phyloP scores from a whole-genome alignment of 2,329 filamentous ascomycete species.

The Pseudopyrenochaeta lycopersici region DNA sequence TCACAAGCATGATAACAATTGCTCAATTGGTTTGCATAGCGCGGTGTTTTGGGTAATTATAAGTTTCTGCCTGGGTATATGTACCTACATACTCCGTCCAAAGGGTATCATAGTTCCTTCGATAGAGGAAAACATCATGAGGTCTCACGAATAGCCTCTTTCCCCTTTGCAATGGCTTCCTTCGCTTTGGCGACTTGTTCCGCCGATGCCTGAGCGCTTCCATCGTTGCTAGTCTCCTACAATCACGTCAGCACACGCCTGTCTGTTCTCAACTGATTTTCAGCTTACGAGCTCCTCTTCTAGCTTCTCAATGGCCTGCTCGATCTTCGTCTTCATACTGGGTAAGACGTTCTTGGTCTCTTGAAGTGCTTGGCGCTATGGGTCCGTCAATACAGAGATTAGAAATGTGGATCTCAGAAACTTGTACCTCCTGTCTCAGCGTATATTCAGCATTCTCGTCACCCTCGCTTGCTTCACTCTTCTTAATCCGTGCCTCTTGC shows the following conservation, averaged over 20 bases:
- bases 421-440: conserved; percentile 82
- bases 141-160: conserved; percentile 48
- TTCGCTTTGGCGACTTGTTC: conserved; percentile 59
- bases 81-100: neutral
- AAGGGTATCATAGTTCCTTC: conserved; percentile 1
- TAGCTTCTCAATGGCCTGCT: conserved; percentile 74
- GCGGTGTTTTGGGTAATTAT: conserved; percentile 35
- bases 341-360: conserved; percentile 88
- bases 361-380: conserved; percentile 78
- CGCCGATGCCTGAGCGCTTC: conserved; percentile 46
- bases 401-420: neutral
- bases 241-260: conserved; percentile 6
- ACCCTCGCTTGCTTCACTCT: conserved; percentile 68
- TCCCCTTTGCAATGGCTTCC: conserved; percentile 51
- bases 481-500: conserved; percentile 76
- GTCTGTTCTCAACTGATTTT: neutral
- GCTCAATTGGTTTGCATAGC: conserved; percentile 40
- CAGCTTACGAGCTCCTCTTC: conserved; percentile 77
- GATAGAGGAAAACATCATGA: conserved; percentile 14
- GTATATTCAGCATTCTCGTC: conserved; percentile 81
- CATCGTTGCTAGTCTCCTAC: conserved; percentile 54
- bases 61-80: neutral
- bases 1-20: neutral
- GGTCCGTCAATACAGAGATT: conserved; percentile 10
- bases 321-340: conserved; percentile 75